Percentiles rank a stretch among this genome's conserved stretches.
These are phyloP conservation scores for Tuber aestivum DNA, from an alignment of 495 filamentous ascomycete species.

Conservation along the genomic window DNA sequence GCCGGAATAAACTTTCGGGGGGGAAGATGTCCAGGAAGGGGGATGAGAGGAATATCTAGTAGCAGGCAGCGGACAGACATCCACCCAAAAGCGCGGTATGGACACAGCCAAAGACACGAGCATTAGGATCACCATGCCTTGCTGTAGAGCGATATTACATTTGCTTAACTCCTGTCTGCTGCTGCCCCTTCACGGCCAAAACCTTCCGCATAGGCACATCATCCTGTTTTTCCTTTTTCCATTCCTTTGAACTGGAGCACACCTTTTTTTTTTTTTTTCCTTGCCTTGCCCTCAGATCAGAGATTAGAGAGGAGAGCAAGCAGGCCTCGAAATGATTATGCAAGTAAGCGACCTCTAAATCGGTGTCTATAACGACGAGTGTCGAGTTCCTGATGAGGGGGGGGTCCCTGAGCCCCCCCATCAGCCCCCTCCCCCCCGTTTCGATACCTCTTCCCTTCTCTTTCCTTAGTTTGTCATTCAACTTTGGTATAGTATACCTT, in stretches of 20 bases:
- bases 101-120: conserved; percentile 15
- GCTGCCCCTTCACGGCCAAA: neutral
- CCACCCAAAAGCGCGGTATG: conserved; percentile 9
- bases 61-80: conserved; percentile 2
- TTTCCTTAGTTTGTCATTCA: conserved; percentile 6
- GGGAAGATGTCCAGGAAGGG: neutral
- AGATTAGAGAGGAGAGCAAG: conserved; percentile 18
- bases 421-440: neutral
- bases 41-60: conserved; percentile 4
- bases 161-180: conserved; percentile 1
- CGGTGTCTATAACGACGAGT: conserved; percentile 9
- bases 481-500: conserved; percentile 11
- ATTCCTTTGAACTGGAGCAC: conserved; percentile 13
- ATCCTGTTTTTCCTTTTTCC: conserved; percentile 5
- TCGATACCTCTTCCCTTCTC: neutral
- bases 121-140: neutral
- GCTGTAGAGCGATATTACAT: neutral
- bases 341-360: conserved; percentile 34
- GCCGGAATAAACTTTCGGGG: neutral
- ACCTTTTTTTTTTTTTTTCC: conserved; percentile 10
- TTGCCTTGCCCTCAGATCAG: conserved; percentile 11
- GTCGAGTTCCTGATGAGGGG: neutral
- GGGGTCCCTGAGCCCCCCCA: neutral
- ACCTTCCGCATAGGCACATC: neutral
- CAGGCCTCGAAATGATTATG: conserved; percentile 21